These are phyloP conservation scores for Tremella yokohamensis DNA, from an alignment of 768 basidiomycete species.

Conservation along the genomic window DNA sequence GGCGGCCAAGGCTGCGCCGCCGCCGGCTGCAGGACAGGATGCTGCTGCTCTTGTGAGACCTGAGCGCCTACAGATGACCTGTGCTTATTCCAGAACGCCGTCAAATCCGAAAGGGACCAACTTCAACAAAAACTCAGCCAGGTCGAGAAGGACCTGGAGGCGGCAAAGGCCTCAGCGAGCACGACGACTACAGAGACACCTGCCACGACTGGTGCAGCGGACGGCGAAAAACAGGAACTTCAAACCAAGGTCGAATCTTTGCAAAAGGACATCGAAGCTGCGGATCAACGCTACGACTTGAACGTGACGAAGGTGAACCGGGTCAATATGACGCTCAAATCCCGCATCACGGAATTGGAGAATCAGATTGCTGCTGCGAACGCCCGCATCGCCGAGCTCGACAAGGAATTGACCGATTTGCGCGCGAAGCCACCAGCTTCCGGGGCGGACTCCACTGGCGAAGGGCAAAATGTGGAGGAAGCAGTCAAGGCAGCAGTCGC, in stretches of 20 bases:
- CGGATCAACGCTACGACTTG: slow-evolving; percentile 29
- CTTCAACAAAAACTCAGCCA: slow-evolving; percentile 26
- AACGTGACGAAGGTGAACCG: slow-evolving; percentile 41
- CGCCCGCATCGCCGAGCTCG: slow-evolving; percentile 21
- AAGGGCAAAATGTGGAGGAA: slow-evolving; percentile 32
- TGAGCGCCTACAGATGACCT: neutral
- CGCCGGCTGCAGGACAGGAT: slow-evolving; percentile 6
- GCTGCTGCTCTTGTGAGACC: slow-evolving; percentile 26
- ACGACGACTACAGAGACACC: neutral
- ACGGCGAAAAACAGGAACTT: slow-evolving; percentile 18
- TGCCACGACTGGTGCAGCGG: slow-evolving; percentile 1
- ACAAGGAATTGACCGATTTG: slow-evolving; percentile 16
- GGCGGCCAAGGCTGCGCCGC: slow-evolving; percentile 17
- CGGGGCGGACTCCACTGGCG: neutral
- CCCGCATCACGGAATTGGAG: slow-evolving; percentile 12
- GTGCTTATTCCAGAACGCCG: slow-evolving; percentile 16
- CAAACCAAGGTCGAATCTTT: slow-evolving; percentile 21
- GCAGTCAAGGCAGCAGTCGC: slow-evolving; percentile 39
- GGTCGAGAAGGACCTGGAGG: slow-evolving; percentile 35
- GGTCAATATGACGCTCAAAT: slow-evolving; percentile 23
- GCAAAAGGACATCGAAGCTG: slow-evolving; percentile 26
- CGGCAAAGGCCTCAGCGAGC: slow-evolving; percentile 22
- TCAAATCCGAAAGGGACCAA: slow-evolving; percentile 23
- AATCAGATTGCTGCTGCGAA: slow-evolving; percentile 6
- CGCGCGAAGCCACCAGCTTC: slow-evolving; percentile 4